A percentile compares a stretch with the other conserved stretches of the same genome.
Evolutionary conservation across 441 rosid species (phyloP).

Genomic region (Theobroma grandiflorum): DNA sequence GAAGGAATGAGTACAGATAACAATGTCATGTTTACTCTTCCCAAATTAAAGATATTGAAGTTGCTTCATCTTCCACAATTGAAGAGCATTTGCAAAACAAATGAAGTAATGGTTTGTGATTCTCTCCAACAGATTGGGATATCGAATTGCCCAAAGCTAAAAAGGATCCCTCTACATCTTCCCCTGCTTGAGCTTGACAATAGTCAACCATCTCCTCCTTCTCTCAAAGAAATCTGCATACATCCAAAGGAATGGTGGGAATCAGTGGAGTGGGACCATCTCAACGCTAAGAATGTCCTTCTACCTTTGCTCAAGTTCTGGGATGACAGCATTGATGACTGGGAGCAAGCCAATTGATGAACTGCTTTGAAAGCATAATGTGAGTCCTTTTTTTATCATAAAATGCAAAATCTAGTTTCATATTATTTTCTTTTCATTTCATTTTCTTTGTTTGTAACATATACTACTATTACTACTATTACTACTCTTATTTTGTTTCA

Average conservation of each 20-base stretch:
- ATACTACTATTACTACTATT: no score
- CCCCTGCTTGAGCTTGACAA: neutral
- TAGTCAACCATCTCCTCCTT: neutral
- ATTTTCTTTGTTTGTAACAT: no score
- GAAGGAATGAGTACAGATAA: neutral
- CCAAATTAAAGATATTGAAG: conserved; percentile 8
- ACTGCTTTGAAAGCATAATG: no score
- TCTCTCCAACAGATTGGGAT: conserved; percentile 21
- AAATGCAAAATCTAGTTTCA: no score
- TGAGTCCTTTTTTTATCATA: no score
- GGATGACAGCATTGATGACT: no score
- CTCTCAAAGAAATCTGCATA: neutral
- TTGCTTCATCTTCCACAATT: conserved; percentile 28
- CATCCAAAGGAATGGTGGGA: neutral
- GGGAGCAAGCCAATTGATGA: no score
- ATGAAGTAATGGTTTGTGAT: conserved; percentile 18
- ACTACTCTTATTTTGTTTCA: no score
- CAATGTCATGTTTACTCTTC: neutral
- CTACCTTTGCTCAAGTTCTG: neutral
- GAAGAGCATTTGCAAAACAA: conserved; percentile 19
- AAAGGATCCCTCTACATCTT: conserved; percentile 24
- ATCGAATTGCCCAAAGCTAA: conserved; percentile 26
- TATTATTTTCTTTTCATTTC: no score
- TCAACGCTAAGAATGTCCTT: neutral
- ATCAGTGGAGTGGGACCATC: neutral